Evolutionary conservation across 306 rosid genomes (phyloP).

Genomic region (Citrullus colocynthis): DNA sequence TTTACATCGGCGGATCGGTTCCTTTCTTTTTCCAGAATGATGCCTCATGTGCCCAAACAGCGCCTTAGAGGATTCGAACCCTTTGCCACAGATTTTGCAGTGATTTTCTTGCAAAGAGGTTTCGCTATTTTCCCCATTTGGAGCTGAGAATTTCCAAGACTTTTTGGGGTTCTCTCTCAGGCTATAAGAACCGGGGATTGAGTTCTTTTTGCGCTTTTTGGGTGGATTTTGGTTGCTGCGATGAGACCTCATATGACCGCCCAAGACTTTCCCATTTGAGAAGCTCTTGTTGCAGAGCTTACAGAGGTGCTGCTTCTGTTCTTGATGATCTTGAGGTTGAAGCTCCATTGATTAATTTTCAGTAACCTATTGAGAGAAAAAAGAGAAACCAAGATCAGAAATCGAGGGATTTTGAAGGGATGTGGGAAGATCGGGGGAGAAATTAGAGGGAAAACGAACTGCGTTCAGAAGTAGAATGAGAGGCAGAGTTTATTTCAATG

Average conservation of each 20-base stretch:
- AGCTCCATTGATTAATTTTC: conserved; percentile 11
- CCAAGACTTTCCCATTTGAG: conserved; percentile 31
- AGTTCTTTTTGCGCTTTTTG: not conserved
- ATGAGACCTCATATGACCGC: conserved; percentile 46
- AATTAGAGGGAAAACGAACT: too few species aligned
- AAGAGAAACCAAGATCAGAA: conserved; percentile 17
- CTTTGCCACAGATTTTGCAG: conserved; percentile 31
- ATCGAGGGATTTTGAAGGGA: not conserved
- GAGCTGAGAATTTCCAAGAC: conserved; percentile 24
- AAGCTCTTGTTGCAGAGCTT: conserved; percentile 30
- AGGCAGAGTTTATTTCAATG: not conserved
- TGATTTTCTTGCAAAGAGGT: not conserved
- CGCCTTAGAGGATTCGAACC: conserved; percentile 22
- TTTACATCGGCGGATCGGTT: conserved; percentile 11
- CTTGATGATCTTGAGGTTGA: conserved; percentile 14
- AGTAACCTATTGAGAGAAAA: not conserved
- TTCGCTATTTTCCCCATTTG: not conserved
- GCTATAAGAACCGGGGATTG: conserved; percentile 14
- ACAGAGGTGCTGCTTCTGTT: conserved; percentile 22
- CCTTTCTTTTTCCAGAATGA: conserved; percentile 25
- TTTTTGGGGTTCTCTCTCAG: conserved; percentile 35
- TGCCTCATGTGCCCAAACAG: conserved; percentile 45
- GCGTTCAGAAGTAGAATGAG: not conserved
- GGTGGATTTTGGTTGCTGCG: conserved; percentile 3
- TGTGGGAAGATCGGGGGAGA: not conserved